Percentiles rank a stretch among this genome's conserved stretches.
phyloP scores from a whole-genome alignment of 768 basidiomycete species.

The Tulasnella sp. region DNA sequence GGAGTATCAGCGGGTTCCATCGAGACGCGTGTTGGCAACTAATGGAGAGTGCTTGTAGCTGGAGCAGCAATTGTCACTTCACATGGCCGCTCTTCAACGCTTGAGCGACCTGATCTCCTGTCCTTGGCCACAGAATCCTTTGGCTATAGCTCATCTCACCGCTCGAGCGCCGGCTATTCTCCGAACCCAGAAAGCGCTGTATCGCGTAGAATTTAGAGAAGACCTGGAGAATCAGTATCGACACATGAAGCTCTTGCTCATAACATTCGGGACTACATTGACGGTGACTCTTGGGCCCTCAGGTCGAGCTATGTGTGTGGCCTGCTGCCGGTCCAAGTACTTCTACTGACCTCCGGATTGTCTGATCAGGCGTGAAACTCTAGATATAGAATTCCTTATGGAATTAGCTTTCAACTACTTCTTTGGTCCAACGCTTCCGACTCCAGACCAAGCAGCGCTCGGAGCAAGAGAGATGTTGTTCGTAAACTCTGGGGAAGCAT shows the following conservation, averaged over 20 bases:
- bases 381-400: neutral
- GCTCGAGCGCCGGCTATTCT: neutral
- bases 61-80: neutral
- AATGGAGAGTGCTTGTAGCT: neutral
- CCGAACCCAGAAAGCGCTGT: neutral
- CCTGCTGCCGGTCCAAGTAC: too few species aligned
- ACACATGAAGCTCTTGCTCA: neutral
- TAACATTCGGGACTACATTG: neutral
- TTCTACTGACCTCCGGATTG: neutral
- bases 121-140: neutral
- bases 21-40: neutral
- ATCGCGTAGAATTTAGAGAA: neutral
- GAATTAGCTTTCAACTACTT: neutral
- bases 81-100: neutral
- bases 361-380: neutral
- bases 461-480: neutral
- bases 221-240: neutral
- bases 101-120: neutral
- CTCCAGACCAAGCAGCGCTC: neutral
- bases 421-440: neutral
- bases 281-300: too few species aligned
- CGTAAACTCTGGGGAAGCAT: neutral
- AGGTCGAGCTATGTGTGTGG: neutral
- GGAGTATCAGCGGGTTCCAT: too few species aligned
- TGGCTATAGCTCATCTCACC: neutral